Percentiles rank a stretch among this genome's conserved stretches.
Evolutionary conservation across 768 basidiomycete genomes (phyloP).

Genomic region (Tubosaeta sp.): DNA sequence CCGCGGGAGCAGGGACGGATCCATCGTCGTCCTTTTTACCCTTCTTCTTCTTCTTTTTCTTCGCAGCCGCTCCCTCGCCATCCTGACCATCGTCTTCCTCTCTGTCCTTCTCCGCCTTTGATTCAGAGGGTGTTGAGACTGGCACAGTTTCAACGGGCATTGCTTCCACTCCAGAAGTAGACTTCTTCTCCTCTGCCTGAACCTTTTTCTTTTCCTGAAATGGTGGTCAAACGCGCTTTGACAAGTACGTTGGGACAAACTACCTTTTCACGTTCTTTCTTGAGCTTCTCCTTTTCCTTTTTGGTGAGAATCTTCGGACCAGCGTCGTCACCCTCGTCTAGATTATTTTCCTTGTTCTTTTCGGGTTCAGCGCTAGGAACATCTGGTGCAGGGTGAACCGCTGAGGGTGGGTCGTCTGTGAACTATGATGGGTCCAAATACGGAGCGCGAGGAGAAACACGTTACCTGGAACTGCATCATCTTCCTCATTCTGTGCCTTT

Average conservation of each 20-base stretch:
- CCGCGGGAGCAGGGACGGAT: conserved; percentile 39
- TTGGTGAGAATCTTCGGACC: conserved; percentile 76
- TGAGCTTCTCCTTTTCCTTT: conserved; percentile 95
- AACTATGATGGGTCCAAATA: neutral
- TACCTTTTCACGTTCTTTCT: conserved; percentile 97
- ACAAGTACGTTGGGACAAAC: conserved; percentile 6
- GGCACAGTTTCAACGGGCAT: conserved; percentile 26
- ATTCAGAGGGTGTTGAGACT: conserved; percentile 27
- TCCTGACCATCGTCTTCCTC: conserved; percentile 65
- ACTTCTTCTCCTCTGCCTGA: conserved; percentile 83
- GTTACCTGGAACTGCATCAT: conserved; percentile 10
- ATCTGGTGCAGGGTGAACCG: conserved; percentile 26
- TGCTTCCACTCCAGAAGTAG: conserved; percentile 27
- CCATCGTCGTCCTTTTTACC: conserved; percentile 72
- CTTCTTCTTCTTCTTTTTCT: conserved; percentile 85
- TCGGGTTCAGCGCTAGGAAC: conserved; percentile 27
- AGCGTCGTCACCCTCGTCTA: conserved; percentile 47
- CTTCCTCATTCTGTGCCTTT: conserved; percentile 16
- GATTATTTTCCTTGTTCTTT: conserved; percentile 38
- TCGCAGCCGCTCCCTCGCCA: conserved; percentile 45
- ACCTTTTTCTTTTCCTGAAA: conserved; percentile 71
- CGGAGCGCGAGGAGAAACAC: neutral
- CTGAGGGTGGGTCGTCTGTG: conserved; percentile 22
- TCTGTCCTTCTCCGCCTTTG: conserved; percentile 42
- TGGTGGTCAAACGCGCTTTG: conserved; percentile 7